These are phyloP conservation scores for Solanum arcanum DNA, from an alignment of 257 asterid genomes.

Conservation along the genomic window DNA sequence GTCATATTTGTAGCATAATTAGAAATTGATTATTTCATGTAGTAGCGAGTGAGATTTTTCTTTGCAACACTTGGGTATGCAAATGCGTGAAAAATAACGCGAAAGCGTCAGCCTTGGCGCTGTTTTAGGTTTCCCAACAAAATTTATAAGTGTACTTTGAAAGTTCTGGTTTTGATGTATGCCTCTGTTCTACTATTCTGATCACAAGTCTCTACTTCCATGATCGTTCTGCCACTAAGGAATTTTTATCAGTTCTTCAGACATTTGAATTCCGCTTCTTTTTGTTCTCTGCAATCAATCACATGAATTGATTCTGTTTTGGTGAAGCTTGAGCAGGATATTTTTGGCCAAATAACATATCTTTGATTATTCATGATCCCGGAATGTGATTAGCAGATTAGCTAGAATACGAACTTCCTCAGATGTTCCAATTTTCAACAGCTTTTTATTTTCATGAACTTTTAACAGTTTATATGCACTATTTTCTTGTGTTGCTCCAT, in stretches of 20 bases:
- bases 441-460: neutral
- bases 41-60: neutral
- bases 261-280: neutral
- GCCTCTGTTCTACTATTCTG: neutral
- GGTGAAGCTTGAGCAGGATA: neutral
- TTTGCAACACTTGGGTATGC: neutral
- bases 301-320: neutral
- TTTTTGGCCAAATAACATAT: neutral
- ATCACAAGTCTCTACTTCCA: neutral
- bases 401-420: neutral
- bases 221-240: neutral
- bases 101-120: neutral
- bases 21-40: neutral
- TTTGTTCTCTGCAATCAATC: neutral
- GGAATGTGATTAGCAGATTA: neutral
- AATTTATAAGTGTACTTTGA: neutral
- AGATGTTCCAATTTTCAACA: neutral
- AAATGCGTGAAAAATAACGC: neutral
- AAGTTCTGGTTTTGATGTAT: neutral
- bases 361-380: neutral
- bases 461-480: neutral
- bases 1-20: neutral
- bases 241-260: neutral
- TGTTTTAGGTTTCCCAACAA: neutral
- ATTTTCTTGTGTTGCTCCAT: neutral